Evolutionary conservation across 768 basidiomycete species (phyloP).

Genomic region (Floccularia luteovirens): DNA sequence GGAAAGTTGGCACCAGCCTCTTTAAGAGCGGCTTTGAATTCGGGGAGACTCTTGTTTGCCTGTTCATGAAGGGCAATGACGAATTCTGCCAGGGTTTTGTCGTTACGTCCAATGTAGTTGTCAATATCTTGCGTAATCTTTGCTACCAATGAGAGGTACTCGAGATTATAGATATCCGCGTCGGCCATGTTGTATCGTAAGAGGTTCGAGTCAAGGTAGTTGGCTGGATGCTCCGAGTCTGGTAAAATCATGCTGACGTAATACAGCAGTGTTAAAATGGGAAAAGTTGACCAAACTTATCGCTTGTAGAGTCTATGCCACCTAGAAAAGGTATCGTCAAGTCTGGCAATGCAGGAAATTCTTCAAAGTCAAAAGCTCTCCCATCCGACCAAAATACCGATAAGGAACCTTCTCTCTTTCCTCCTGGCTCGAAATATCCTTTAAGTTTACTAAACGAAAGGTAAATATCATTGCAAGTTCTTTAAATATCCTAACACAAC

Average conservation of each 20-base stretch:
- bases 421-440: constrained; percentile 81
- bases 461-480: constrained; percentile 26
- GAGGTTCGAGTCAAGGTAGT: background rate
- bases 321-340: constrained; percentile 74
- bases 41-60: constrained; percentile 61
- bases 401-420: constrained; percentile 62
- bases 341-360: constrained; percentile 88
- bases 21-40: constrained; percentile 77
- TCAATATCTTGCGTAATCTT: constrained; percentile 91
- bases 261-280: background rate
- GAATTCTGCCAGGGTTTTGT: constrained; percentile 94
- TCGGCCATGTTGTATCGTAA: constrained; percentile 43
- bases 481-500: background rate
- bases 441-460: constrained; percentile 75
- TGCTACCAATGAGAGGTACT: constrained; percentile 84
- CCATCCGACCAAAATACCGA: constrained; percentile 13
- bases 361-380: constrained; percentile 44
- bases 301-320: constrained; percentile 52
- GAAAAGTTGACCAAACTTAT: background rate
- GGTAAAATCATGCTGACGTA: background rate
- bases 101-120: constrained; percentile 78
- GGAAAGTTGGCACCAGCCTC: constrained; percentile 80
- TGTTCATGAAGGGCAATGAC: constrained; percentile 85
- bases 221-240: background rate
- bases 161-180: constrained; percentile 84